Evolutionary conservation across 139 green algal genomes (phyloP).

Genomic region (Chlamydomonas applanata): DNA sequence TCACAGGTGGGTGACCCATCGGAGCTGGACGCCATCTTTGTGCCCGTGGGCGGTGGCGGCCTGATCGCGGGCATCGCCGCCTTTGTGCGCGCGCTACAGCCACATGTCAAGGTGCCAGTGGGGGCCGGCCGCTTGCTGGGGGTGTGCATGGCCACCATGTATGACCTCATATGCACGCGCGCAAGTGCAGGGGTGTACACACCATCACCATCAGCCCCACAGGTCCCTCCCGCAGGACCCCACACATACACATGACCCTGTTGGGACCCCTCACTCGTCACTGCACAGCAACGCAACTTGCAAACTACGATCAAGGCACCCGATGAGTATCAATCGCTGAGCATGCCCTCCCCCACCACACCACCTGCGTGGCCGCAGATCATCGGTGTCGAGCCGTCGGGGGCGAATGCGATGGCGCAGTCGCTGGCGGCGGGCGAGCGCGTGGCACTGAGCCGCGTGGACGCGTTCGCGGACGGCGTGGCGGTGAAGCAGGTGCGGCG

Average conservation of each 20-base stretch:
- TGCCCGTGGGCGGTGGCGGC: slow-evolving; percentile 88
- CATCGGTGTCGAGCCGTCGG: slow-evolving; percentile 91
- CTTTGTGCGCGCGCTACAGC: slow-evolving; percentile 86
- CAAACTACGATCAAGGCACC: too few species aligned
- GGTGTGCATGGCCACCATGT: neutral
- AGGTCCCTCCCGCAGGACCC: too few species aligned
- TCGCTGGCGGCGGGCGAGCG: slow-evolving; percentile 67
- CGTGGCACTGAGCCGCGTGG: slow-evolving; percentile 76
- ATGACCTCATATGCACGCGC: too few species aligned
- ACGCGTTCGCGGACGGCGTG: slow-evolving; percentile 94
- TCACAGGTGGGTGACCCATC: slow-evolving; percentile 44
- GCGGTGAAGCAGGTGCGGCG: slow-evolving; percentile 76
- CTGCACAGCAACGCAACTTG: too few species aligned
- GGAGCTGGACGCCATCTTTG: slow-evolving; percentile 83
- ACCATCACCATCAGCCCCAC: too few species aligned
- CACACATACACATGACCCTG: too few species aligned
- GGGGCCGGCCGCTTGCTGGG: neutral
- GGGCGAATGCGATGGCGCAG: slow-evolving; percentile 94
- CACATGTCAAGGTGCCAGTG: slow-evolving; percentile 59
- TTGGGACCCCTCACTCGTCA: too few species aligned
- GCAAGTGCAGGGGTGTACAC: too few species aligned
- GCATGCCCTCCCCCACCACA: slow-evolving; percentile 25
- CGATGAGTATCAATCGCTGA: too few species aligned
- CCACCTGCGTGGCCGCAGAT: slow-evolving; percentile 42
- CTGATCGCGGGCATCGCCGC: slow-evolving; percentile 90